Evolutionary conservation across 164 flowering plant species (phyloP), one percentile per base, ranked within the genome.

Genomic region (Aristolochia californica): DNA sequence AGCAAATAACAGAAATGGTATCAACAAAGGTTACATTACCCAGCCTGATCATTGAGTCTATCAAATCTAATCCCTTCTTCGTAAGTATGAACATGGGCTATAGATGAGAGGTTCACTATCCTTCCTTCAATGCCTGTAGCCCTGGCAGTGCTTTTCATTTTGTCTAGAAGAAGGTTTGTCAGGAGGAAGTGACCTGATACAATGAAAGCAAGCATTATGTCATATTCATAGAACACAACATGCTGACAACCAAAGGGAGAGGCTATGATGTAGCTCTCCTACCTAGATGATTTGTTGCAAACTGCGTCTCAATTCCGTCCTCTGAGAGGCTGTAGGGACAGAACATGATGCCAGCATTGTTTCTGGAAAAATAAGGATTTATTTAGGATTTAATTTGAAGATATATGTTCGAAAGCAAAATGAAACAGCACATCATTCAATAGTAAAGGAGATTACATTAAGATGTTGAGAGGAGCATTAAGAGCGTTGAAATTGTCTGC

Each of bases 221-320:
- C 50, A 47, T 45, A 18, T 14, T 9, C 20, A 15, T 45, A 1
- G 5, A 13, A 43, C 12, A 11, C 12, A 43, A 43, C 16, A 45
- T 45, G 13, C 5, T 15, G 17, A 16, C 4, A 5, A 47, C 23
- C 5, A 17, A 17, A 15, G 17, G 18, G 16, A 18, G 48, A 17
- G 8, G 24, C n/a, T n/a, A 21, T 16, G 53, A 15, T 11, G 12
- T 11, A 14, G 22, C 26, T 27, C 45, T 38, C 70, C 15, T 68
- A 89, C 98, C 96, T 5, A 91, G 70, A 75, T 91, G 87, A 60
- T 91, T 91, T n/a, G 98, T 91, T 1, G 90, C 97, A 60, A 93
- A 89, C 60, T 93, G 98, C 73, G 74, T 55, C 73, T 93, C 98
- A 13, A 88, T 75, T 30, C 91, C 94, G 70, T 93, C 95, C 61